Evolutionary conservation across 257 asterid genomes (phyloP).

Genomic region (Nicotiana obtusifolia): DNA sequence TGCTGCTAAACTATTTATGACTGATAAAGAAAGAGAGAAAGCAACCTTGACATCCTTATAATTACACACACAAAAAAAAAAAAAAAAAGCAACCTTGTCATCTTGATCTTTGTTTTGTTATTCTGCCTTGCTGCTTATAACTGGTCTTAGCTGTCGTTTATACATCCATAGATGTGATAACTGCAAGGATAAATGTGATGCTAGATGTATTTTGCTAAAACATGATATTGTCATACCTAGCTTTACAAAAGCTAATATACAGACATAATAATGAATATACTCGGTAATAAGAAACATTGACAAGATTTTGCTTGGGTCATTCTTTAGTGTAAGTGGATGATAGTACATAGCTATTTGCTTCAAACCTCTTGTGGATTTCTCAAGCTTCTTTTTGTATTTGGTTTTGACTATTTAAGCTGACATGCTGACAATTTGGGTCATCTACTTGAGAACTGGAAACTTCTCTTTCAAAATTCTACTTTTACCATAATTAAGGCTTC

Average conservation of each 20-base stretch:
- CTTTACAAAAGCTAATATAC: background rate
- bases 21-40: background rate
- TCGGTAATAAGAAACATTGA: background rate
- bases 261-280: background rate
- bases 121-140: background rate
- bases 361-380: background rate
- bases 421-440: slow-evolving; percentile 17
- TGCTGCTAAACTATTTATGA: background rate
- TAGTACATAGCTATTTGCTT: background rate
- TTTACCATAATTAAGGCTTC: slow-evolving; percentile 25
- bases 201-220: background rate
- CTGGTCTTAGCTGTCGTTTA: background rate
- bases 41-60: no score
- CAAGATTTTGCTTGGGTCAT: background rate
- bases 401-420: slow-evolving; percentile 2
- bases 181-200: background rate
- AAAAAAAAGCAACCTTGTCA: background rate
- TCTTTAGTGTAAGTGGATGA: background rate
- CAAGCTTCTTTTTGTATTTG: background rate
- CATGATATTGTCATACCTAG: background rate
- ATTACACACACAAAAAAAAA: no score
- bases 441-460: slow-evolving; percentile 17
- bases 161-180: background rate
- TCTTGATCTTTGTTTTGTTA: background rate
- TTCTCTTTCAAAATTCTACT: slow-evolving; percentile 25